Conservation (phyloP, 495 filamentous ascomycete genomes). For the Xylaria scruposa region DNA sequence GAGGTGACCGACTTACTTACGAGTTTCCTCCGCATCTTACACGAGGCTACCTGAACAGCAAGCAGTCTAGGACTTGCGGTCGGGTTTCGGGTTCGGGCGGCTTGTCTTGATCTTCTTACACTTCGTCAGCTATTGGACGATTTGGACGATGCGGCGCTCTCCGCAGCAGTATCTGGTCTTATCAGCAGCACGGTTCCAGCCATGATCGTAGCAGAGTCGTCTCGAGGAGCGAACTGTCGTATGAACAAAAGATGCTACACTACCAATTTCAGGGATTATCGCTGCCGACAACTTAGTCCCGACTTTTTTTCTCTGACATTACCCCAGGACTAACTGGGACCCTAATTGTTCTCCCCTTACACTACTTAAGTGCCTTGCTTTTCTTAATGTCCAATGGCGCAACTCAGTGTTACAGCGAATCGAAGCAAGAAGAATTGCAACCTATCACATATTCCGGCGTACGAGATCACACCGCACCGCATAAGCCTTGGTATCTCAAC, state of each 20-base stretch:
- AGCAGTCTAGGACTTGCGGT: background rate
- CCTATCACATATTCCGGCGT: background rate
- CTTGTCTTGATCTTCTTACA: background rate
- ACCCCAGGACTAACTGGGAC: background rate
- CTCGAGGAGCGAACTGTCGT: background rate
- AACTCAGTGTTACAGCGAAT: background rate
- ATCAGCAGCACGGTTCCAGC: background rate
- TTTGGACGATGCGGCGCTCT: background rate
- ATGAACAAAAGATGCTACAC: background rate
- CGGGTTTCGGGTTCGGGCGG: background rate
- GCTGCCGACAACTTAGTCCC: background rate
- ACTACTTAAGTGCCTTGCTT: background rate
- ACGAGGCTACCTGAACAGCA: background rate
- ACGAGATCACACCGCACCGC: background rate
- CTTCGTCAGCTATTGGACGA: background rate
- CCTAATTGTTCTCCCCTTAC: background rate
- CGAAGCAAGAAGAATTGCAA: background rate
- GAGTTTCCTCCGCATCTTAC: background rate
- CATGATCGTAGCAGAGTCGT: background rate
- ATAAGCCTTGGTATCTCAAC: background rate
- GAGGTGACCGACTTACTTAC: background rate
- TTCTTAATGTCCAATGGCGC: slow-evolving; percentile 4
- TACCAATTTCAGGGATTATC: background rate
- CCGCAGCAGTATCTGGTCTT: background rate
- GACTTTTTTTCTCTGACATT: background rate